These are phyloP conservation scores for Candida chilensis DNA, from an alignment of 805 yeast genomes.

Conservation along the genomic window DNA sequence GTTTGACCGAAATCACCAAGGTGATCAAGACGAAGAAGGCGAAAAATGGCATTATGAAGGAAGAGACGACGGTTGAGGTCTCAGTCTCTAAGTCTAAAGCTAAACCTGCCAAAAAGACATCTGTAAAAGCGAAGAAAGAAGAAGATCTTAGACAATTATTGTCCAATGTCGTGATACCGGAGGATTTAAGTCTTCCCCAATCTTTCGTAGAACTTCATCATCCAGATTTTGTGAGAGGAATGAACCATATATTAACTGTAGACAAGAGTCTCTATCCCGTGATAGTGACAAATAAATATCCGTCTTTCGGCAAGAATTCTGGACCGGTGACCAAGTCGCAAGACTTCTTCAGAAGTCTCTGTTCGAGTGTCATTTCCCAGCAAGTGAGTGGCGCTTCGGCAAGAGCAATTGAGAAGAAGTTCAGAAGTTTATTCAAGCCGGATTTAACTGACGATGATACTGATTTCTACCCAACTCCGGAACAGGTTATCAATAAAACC, in stretches of 20 bases:
- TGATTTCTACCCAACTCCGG: conserved; percentile 41
- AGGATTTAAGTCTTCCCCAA: neutral
- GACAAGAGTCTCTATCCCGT: neutral
- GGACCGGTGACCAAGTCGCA: neutral
- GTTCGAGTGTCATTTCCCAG: conserved; percentile 46
- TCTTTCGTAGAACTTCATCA: neutral
- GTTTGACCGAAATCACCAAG: too few relatives aligned
- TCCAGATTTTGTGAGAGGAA: neutral
- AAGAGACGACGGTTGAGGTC: neutral
- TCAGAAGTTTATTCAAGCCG: conserved; percentile 24
- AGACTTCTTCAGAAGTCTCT: neutral
- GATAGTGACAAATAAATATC: neutral
- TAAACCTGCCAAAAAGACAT: neutral
- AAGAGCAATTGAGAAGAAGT: conserved; percentile 42
- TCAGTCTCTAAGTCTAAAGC: neutral
- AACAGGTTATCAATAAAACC: conserved; percentile 25
- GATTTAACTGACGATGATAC: conserved; percentile 3
- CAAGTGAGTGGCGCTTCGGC: conserved; percentile 84
- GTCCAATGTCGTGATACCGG: neutral
- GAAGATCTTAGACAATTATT: neutral
- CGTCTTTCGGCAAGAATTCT: neutral
- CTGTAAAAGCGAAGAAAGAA: neutral
- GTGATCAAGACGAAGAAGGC: too few relatives aligned
- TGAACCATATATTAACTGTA: neutral
- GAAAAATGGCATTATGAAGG: too few relatives aligned